These are phyloP conservation scores for Phytopythium cucurbitacearum DNA, from an alignment of 352 stramenopile genomes.

Conservation along the genomic window DNA sequence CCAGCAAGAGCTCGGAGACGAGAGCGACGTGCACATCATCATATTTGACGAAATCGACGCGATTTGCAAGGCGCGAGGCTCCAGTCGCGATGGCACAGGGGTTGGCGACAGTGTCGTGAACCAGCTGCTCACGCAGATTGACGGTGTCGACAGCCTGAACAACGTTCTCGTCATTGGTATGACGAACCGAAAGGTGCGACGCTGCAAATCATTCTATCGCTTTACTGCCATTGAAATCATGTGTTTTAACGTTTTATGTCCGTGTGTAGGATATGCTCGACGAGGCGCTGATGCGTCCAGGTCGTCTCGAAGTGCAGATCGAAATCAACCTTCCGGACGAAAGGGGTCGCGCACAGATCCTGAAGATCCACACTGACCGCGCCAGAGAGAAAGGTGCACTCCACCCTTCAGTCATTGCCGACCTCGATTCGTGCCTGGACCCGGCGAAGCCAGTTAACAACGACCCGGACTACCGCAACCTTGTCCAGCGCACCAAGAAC, in stretches of 20 bases:
- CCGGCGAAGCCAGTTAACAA: constrained; percentile 55
- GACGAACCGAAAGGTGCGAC: constrained; percentile 97
- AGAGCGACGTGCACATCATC: constrained; percentile 99
- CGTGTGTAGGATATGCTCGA: constrained; percentile 84
- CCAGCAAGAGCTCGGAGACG: constrained; percentile 91
- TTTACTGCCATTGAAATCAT: background rate
- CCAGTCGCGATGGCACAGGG: constrained; percentile 91
- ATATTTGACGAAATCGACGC: constrained; percentile 99
- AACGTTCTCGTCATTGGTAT: constrained; percentile 99
- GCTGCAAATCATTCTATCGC: background rate
- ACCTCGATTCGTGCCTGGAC: constrained; percentile 72
- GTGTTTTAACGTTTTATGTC: background rate
- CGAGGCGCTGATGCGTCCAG: constrained; percentile 96
- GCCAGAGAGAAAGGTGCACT: constrained; percentile 71
- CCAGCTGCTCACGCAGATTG: constrained; percentile 99
- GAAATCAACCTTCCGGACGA: constrained; percentile 98
- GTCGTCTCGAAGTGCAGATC: constrained; percentile 99
- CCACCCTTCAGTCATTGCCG: constrained; percentile 62
- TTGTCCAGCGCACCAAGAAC: constrained; percentile 97
- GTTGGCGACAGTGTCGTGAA: constrained; percentile 99
- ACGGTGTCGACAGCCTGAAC: constrained; percentile 99
- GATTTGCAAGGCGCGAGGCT: constrained; percentile 97
- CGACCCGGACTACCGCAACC: constrained; percentile 80
- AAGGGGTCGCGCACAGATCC: constrained; percentile 94
- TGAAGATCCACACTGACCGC: constrained; percentile 97